These are phyloP conservation scores for Wickerhamiella nectarea DNA, from an alignment of 805 yeast species.

Conservation along the genomic window DNA sequence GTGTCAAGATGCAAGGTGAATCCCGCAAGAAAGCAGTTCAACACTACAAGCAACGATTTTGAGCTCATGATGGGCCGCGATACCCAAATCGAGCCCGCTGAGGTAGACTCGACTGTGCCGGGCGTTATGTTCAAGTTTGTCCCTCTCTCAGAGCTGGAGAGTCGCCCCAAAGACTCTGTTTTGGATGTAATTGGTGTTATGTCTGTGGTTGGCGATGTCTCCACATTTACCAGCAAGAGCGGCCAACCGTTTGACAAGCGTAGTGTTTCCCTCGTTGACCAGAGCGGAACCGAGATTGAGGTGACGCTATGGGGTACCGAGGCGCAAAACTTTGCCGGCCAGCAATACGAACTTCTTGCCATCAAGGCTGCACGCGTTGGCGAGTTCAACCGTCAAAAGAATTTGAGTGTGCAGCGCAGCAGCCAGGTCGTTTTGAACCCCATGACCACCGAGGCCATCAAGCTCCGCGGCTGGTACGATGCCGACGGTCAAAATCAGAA, in stretches of 20 bases:
- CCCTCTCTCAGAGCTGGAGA: constrained; percentile 51
- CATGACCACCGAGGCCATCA: constrained; percentile 75
- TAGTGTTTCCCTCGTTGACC: constrained; percentile 76
- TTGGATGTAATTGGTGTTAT: constrained; percentile 83
- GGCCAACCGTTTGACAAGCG: constrained; percentile 90
- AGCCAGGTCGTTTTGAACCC: constrained; percentile 72
- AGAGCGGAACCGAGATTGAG: constrained; percentile 56
- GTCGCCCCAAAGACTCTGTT: constrained; percentile 41
- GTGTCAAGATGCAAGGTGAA: constrained; percentile 63
- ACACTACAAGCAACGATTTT: constrained; percentile 73
- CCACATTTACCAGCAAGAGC: constrained; percentile 68
- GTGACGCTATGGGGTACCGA: constrained; percentile 85
- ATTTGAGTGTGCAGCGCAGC: constrained; percentile 64
- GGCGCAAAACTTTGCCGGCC: constrained; percentile 67
- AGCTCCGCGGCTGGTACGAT: constrained; percentile 87
- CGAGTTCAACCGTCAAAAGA: constrained; percentile 69
- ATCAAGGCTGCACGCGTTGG: constrained; percentile 80
- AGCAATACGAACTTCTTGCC: constrained; percentile 55
- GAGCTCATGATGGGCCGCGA: constrained; percentile 75
- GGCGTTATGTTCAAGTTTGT: constrained; percentile 64
- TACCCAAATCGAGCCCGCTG: constrained; percentile 47
- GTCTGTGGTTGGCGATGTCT: constrained; percentile 58
- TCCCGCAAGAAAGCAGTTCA: constrained; percentile 74
- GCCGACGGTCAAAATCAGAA: constrained; percentile 51
- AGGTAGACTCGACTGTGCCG: constrained; percentile 49